Evolutionary conservation across 768 basidiomycete genomes (phyloP).

Genomic region (Amanita thiersii): DNA sequence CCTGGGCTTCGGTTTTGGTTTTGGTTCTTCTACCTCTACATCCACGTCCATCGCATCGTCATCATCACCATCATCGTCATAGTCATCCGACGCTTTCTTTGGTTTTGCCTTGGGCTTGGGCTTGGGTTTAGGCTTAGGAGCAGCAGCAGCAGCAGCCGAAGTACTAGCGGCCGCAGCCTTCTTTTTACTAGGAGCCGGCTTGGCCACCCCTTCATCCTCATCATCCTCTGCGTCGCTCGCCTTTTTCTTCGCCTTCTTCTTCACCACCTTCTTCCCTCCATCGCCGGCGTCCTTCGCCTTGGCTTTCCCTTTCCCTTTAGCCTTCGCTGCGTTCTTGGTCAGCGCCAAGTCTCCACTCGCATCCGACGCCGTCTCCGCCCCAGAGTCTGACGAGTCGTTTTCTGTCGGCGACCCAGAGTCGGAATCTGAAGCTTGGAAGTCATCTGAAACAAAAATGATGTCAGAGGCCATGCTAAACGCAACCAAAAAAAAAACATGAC

Average conservation of each 20-base stretch:
- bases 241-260: slow-evolving; percentile 25
- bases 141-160: slow-evolving; percentile 25
- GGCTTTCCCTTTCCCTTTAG: slow-evolving; percentile 35
- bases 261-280: slow-evolving; percentile 22
- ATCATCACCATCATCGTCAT: slow-evolving; percentile 33
- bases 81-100: slow-evolving; percentile 18
- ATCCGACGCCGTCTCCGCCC: slow-evolving; percentile 75
- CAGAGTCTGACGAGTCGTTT: slow-evolving; percentile 58
- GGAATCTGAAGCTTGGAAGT: slow-evolving; percentile 81
- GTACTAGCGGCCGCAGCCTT: slow-evolving; percentile 24
- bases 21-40: slow-evolving; percentile 31
- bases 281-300: slow-evolving; percentile 28
- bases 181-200: slow-evolving; percentile 20
- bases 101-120: slow-evolving; percentile 35
- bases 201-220: slow-evolving; percentile 23
- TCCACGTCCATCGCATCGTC: slow-evolving; percentile 46
- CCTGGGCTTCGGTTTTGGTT: slow-evolving; percentile 29
- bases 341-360: slow-evolving; percentile 74
- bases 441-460: slow-evolving; percentile 49
- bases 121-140: slow-evolving; percentile 34
- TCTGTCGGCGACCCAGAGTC: slow-evolving; percentile 87
- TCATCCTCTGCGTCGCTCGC: slow-evolving; percentile 34
- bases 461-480: slow-evolving; percentile 1
- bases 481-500: not conserved
- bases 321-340: slow-evolving; percentile 33